Conservation (phyloP, 148 eudicot species). For the Nepenthes mirabilis region DNA sequence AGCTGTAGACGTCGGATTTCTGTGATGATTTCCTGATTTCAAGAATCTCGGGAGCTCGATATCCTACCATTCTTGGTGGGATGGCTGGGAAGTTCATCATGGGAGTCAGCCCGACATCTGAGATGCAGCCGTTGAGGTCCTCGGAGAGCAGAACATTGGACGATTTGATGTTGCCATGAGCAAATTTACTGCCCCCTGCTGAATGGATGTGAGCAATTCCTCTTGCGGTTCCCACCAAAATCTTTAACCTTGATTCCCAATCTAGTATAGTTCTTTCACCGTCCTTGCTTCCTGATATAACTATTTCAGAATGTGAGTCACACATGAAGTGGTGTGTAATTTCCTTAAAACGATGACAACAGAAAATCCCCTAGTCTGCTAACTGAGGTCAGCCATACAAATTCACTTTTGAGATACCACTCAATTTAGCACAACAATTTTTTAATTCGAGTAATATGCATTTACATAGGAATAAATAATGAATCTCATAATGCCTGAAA, state of each 20-base stretch:
- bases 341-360: too few species aligned
- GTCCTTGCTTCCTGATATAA: conserved; percentile 41
- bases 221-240: conserved; percentile 65
- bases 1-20: conserved; percentile 81
- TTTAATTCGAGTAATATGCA: too few species aligned
- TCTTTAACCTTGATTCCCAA: conserved; percentile 69
- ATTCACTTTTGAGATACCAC: too few species aligned
- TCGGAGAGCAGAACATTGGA: conserved; percentile 74
- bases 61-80: conserved; percentile 58
- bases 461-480: too few species aligned
- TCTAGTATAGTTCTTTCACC: conserved; percentile 43
- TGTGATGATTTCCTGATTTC: conserved; percentile 54
- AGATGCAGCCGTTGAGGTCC: conserved; percentile 43
- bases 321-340: too few species aligned
- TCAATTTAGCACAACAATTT: too few species aligned
- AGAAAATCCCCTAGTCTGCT: too few species aligned
- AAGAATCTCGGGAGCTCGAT: conserved; percentile 71
- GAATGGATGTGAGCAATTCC: conserved; percentile 84
- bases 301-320: background rate
- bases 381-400: too few species aligned
- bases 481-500: too few species aligned
- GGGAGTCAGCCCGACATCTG: conserved; percentile 72
- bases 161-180: conserved; percentile 89
- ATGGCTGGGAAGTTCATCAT: conserved; percentile 51
- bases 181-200: conserved; percentile 29